Evolutionary conservation across 1,284 basidiomycete genomes (phyloP).

Genomic region (Cryptococcus floricola): DNA sequence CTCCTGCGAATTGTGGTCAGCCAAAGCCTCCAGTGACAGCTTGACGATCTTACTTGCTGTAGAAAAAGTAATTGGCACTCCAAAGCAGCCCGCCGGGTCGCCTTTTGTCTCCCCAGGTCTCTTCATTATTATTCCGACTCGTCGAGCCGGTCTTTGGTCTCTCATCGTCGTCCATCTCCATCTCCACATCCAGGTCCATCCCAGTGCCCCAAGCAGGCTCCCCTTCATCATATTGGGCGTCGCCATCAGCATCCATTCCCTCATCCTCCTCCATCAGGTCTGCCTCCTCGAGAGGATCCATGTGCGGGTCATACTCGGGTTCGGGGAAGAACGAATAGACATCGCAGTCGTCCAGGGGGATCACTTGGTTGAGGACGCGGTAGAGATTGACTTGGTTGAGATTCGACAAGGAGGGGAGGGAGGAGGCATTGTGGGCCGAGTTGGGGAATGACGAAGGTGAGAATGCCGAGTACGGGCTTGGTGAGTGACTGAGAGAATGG

Average conservation of each 20-base stretch:
- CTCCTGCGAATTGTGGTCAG: constrained; percentile 24
- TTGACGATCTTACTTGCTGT: constrained; percentile 67
- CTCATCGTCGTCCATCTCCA: constrained; percentile 21
- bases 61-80: constrained; percentile 97
- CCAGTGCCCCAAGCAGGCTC: constrained; percentile 17
- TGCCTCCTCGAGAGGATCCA: constrained; percentile 60
- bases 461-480: background rate
- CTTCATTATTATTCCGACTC: constrained; percentile 9
- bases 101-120: constrained; percentile 48
- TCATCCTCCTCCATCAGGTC: constrained; percentile 45
- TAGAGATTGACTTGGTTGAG: constrained; percentile 71
- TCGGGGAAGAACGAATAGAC: constrained; percentile 94
- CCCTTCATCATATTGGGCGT: constrained; percentile 27
- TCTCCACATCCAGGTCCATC: constrained; percentile 38
- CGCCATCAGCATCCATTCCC: constrained; percentile 33
- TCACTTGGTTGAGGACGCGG: constrained; percentile 82
- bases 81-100: constrained; percentile 75
- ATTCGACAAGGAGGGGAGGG: constrained; percentile 36
- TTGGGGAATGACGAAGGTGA: constrained; percentile 39
- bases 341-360: constrained; percentile 86
- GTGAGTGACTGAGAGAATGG: background rate
- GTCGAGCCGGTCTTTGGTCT: constrained; percentile 5
- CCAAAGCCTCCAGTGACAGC: background rate
- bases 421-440: constrained; percentile 50
- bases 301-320: constrained; percentile 88